These are phyloP conservation scores for Fraxinus xanthoxyloides DNA, from an alignment of 305 asterid genomes.

Conservation along the genomic window DNA sequence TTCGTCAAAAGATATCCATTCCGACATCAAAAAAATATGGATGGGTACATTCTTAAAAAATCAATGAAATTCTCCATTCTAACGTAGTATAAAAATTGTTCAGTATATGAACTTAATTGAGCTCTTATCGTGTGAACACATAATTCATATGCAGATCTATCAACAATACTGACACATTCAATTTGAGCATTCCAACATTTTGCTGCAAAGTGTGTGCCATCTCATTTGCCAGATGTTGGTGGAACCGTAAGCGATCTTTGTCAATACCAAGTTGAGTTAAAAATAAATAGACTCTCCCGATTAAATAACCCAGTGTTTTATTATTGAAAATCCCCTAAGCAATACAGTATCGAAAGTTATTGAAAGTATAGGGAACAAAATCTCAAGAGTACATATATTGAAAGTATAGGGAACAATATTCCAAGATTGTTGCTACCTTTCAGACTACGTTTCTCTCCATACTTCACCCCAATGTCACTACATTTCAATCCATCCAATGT, in stretches of 20 bases:
- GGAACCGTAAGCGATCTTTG: conserved; percentile 70
- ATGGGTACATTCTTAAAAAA: background rate
- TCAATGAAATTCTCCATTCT: background rate
- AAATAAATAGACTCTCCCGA: conserved; percentile 87
- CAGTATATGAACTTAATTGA: background rate
- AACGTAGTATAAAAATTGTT: conserved; percentile 1
- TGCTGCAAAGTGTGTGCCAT: conserved; percentile 98
- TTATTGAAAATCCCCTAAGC: conserved; percentile 73
- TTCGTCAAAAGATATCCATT: background rate
- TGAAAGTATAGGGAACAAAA: conserved; percentile 11
- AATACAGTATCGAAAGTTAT: conserved; percentile 7
- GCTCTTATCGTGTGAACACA: conserved; percentile 71
- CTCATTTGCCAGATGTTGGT: conserved; percentile 87
- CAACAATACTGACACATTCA: conserved; percentile 95
- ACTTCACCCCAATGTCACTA: no score
- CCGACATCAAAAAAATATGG: background rate
- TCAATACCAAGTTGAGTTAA: conserved; percentile 74
- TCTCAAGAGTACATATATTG: background rate
- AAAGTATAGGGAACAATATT: background rate
- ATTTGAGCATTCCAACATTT: conserved; percentile 98
- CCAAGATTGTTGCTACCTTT: no score
- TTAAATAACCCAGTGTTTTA: conserved; percentile 83
- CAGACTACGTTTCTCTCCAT: no score
- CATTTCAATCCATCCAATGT: no score
- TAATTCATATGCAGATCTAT: conserved; percentile 83